These are phyloP conservation scores for Ophiostoma sp. DNA, from an alignment of 2,329 filamentous ascomycete genomes.

Conservation along the genomic window DNA sequence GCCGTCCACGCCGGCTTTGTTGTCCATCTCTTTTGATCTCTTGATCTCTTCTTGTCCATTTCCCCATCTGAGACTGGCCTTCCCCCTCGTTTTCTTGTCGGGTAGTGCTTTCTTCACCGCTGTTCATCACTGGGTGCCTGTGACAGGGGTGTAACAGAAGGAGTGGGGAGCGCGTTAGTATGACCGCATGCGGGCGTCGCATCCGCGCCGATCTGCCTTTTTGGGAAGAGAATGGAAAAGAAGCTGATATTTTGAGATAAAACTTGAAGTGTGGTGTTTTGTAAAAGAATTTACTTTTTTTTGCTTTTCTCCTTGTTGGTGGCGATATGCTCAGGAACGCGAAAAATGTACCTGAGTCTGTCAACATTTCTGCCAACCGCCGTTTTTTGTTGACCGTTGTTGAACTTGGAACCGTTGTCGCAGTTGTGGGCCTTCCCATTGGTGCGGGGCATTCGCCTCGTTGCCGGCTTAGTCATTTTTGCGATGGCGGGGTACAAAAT, in stretches of 20 bases:
- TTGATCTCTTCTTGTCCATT: background rate
- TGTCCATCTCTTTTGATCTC: background rate
- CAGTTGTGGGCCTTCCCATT: conserved; percentile 15
- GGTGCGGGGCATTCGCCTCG: conserved; percentile 14
- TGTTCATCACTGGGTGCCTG: background rate
- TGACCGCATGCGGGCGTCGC: conserved; percentile 15
- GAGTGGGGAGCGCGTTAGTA: background rate
- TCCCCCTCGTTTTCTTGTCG: background rate
- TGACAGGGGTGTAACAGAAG: background rate
- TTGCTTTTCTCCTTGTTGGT: background rate
- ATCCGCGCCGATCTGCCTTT: conserved; percentile 4
- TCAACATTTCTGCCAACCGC: background rate
- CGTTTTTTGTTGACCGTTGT: conserved; percentile 1
- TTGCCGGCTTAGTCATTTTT: conserved; percentile 14
- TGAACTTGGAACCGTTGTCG: background rate
- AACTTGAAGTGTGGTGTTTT: background rate
- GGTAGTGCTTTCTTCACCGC: background rate
- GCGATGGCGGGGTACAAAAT: conserved; percentile 7
- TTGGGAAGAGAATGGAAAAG: background rate
- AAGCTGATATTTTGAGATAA: background rate
- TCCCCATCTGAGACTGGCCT: background rate
- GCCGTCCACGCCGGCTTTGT: background rate
- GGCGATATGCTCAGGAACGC: background rate
- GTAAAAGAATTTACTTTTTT: background rate
- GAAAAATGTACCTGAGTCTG: background rate